Conservation (phyloP, 139 green algal genomes). For the Micractinium conductrix region DNA sequence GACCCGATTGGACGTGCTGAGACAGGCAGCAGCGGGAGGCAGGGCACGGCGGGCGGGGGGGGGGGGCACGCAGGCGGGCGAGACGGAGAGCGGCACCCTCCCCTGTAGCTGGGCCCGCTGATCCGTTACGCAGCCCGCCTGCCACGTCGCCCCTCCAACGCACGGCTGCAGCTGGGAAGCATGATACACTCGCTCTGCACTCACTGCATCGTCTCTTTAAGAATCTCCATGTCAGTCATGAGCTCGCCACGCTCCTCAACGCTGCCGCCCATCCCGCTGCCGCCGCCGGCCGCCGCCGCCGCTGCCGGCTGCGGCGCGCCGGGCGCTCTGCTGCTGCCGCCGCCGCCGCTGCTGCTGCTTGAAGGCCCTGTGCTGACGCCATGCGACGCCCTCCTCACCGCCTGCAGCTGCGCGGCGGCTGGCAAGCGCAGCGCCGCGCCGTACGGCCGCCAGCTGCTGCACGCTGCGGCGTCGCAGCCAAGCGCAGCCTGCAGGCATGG, state of each 20-base stretch:
- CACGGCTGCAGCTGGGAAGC: too few species aligned
- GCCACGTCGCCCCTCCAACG: too few species aligned
- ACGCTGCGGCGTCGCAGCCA: neutral
- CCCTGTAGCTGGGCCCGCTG: too few species aligned
- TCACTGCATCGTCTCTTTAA: constrained; percentile 12
- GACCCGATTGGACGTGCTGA: neutral
- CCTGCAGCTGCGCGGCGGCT: neutral
- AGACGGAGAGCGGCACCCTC: too few species aligned
- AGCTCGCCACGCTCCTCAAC: constrained; percentile 26
- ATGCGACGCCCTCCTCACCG: neutral
- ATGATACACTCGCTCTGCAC: too few species aligned
- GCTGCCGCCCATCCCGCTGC: neutral
- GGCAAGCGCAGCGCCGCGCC: neutral
- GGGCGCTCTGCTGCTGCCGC: neutral
- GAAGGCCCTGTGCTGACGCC: neutral
- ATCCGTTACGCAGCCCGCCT: too few species aligned
- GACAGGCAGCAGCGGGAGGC: neutral
- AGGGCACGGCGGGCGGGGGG: too few species aligned
- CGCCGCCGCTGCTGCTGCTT: neutral
- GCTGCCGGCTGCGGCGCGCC: neutral
- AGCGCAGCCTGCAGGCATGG: neutral
- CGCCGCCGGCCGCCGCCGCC: neutral
- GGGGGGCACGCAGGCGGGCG: neutral
- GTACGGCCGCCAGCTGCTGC: neutral
- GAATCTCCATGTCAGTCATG: constrained; percentile 27